Percentiles rank a stretch among this genome's conserved stretches.
Evolutionary conservation across 2,329 filamentous ascomycete species (phyloP).

Genomic region (Uncinocarpus reesii): DNA sequence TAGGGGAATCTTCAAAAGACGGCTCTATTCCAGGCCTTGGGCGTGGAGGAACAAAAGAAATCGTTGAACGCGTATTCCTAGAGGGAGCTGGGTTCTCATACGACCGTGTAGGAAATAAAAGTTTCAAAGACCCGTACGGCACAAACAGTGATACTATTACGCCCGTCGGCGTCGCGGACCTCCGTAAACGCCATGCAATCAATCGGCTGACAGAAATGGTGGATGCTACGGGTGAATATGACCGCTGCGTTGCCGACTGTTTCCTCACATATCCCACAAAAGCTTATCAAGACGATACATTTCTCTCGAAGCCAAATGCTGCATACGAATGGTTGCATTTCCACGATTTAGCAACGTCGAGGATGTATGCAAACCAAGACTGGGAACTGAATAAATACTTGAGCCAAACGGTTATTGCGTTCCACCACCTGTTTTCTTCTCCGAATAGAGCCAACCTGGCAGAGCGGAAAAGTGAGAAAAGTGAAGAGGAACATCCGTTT

Average conservation of each 20-base stretch:
- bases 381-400: constrained; percentile 89
- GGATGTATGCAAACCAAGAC: constrained; percentile 72
- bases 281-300: constrained; percentile 85
- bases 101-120: constrained; percentile 30
- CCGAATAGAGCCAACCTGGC: constrained; percentile 48
- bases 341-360: constrained; percentile 70
- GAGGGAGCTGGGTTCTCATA: constrained; percentile 53
- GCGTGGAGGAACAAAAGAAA: constrained; percentile 53
- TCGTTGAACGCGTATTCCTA: constrained; percentile 55
- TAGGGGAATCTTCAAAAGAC: constrained; percentile 44
- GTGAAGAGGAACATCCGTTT: constrained; percentile 56
- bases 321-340: constrained; percentile 96
- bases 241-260: constrained; percentile 57
- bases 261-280: constrained; percentile 78
- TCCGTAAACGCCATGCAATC: constrained; percentile 50
- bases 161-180: constrained; percentile 49
- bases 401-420: constrained; percentile 74
- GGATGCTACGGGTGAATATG: constrained; percentile 52
- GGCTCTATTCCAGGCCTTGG: constrained; percentile 50
- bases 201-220: constrained; percentile 51
- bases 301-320: constrained; percentile 73
- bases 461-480: constrained; percentile 31
- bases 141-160: constrained; percentile 20
- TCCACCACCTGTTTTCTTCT: constrained; percentile 82
- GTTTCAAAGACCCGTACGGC: constrained; percentile 30